Base-by-base conservation (phyloP, 1,284 basidiomycete genomes). In the Ustilago nuda region DNA sequence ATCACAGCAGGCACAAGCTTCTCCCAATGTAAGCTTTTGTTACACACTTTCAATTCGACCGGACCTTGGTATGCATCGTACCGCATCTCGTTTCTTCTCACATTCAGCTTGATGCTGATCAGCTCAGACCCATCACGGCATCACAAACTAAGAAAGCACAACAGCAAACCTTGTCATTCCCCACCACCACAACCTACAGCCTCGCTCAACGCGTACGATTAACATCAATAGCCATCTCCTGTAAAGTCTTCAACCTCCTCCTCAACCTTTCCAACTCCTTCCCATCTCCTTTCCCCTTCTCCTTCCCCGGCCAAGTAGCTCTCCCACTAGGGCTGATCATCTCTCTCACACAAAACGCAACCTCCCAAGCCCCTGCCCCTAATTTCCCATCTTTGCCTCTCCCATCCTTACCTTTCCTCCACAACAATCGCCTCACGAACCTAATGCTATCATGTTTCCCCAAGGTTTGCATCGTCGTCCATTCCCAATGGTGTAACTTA, bases 401-500 rank as follows among this genome's bases (percentile, higher is more conserved):
- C 2, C 72, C 72, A 30, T 33, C 32, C 33, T 56, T 50, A 9
- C 43, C 4, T 27, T 56, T 53, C 0, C 67, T 39, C 69, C 65
- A 69, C 27, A 72, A 27, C 64, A 56, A n/a, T 11, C 67, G n/a
- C 15, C 70, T 55, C n/a, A 71, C 50, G n/a, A 48, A 56, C 4
- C 54, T 50, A 35, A 73, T 63, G 32, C 56, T 46, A 17, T 68
- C 63, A 53, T 76, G 74, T 45, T 60, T 66, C n/a, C 53, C 66
- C 11, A 78, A 30, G 1, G 64, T 66, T 46, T 76, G 69, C 65
- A 78, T 72, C 15, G 66, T 67, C 30, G 39, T 36, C 72, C 67
- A 74, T 35, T 80, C 76, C 78, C 78, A 80, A 57, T 80, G 78
- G 52, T 72, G 72, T 7, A 80, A 51, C 12, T 53, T 43, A 41